phyloP scores from a whole-genome alignment of 805 yeast genomes.

The Metschnikowia aberdeeniae region DNA sequence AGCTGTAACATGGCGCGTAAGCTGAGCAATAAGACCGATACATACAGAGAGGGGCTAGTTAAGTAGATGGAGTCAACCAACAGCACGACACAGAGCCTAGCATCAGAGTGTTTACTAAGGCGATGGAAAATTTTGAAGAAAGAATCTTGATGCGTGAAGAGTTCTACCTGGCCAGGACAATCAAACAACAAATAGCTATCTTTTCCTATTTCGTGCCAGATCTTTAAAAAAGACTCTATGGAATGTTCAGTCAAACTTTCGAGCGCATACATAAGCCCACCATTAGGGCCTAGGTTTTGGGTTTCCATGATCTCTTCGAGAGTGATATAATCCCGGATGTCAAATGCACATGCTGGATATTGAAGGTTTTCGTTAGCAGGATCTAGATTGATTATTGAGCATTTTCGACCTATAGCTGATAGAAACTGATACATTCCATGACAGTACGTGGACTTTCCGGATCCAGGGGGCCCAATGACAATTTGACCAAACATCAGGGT shows the following conservation, averaged over 20 bases:
- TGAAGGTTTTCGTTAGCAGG: conserved; percentile 79
- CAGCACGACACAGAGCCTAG: conserved; percentile 80
- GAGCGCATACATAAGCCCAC: conserved; percentile 85
- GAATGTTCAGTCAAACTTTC: conserved; percentile 51
- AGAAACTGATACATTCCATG: conserved; percentile 89
- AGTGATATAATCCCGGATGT: conserved; percentile 71
- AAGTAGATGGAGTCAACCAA: conserved; percentile 78
- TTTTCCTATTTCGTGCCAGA: conserved; percentile 22
- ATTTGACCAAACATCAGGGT: conserved; percentile 70
- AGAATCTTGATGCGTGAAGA: conserved; percentile 85
- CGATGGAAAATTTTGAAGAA: conserved; percentile 61
- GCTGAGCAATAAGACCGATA: conserved; percentile 75
- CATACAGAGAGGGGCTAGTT: conserved; percentile 83
- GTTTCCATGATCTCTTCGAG: conserved; percentile 76
- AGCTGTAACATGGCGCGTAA: conserved; percentile 89
- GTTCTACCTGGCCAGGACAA: conserved; percentile 95
- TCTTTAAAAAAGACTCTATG: conserved; percentile 48
- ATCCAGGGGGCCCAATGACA: conserved; percentile 97
- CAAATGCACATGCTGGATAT: conserved; percentile 65
- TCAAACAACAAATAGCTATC: conserved; percentile 70
- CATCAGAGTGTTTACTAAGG: conserved; percentile 52
- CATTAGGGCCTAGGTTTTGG: conserved; percentile 76
- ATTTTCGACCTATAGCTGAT: conserved; percentile 88
- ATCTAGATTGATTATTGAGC: conserved; percentile 81
- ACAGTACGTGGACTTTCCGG: conserved; percentile 95